These are phyloP conservation scores for Aspergillus ochraceus DNA, from an alignment of 2,329 filamentous ascomycete species.

Conservation along the genomic window DNA sequence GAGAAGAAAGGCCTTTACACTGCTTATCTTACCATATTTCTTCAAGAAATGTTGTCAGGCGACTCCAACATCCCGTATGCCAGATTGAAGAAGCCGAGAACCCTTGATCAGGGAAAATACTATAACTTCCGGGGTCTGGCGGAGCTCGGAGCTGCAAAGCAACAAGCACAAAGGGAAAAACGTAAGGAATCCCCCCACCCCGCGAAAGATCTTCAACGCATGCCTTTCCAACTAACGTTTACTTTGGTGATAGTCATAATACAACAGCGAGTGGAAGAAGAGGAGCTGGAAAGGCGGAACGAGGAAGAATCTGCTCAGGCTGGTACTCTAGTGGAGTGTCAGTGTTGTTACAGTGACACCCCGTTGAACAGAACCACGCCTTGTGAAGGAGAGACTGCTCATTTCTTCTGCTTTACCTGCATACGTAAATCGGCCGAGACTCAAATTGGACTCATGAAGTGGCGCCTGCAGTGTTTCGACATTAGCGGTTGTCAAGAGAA, in stretches of 20 bases:
- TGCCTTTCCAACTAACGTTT: background rate
- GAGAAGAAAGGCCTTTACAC: conserved; percentile 31
- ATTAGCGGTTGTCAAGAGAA: conserved; percentile 63
- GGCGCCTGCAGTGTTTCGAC: conserved; percentile 70
- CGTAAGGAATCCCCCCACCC: conserved; percentile 13
- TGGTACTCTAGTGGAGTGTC: conserved; percentile 65
- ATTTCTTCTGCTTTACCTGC: conserved; percentile 72
- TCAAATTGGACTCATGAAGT: conserved; percentile 68
- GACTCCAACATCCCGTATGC: conserved; percentile 17
- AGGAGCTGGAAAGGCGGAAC: conserved; percentile 33
- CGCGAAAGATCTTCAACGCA: background rate
- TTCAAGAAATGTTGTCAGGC: conserved; percentile 19
- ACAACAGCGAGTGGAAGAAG: conserved; percentile 22
- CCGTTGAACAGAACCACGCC: conserved; percentile 67
- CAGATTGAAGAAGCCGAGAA: conserved; percentile 19
- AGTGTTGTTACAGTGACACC: conserved; percentile 69
- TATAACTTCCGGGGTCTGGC: conserved; percentile 6
- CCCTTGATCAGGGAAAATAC: background rate
- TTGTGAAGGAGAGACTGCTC: conserved; percentile 60
- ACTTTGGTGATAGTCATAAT: conserved; percentile 7
- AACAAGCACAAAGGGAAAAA: conserved; percentile 18
- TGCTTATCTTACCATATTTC: conserved; percentile 27
- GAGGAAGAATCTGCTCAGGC: conserved; percentile 40
- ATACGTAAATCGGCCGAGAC: conserved; percentile 64
- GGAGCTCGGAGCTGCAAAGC: conserved; percentile 31